Base-by-base conservation (phyloP, 768 basidiomycete genomes). In the Russula virescens region DNA sequence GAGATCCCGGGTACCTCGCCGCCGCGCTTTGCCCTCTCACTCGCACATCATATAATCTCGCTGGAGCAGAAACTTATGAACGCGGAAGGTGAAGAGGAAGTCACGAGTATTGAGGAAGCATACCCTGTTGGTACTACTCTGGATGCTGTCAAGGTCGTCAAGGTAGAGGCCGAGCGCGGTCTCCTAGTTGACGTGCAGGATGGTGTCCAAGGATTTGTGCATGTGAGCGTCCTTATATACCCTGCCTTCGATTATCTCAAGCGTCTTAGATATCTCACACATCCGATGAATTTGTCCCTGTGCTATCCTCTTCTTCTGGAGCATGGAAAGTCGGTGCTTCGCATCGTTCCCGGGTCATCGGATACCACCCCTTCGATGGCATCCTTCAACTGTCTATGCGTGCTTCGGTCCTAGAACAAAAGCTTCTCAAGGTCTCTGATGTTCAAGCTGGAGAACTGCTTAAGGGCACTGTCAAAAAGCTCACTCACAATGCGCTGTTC, bases 321-420 rank as follows among this genome's bases (percentile, higher is more conserved):
- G 81, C 87, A 23, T 98, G 89, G 89, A 90, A 85, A 73, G 70
- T 83, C 56, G 89, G 86, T 16, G 86, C 92, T 8, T 73, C 85
- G 1, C 96, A 98, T 70, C 79, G 82, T 55, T 94, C 91, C 2
- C 87, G 97, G 51, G 91, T 98, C 3, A 87, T 88, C 13, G 94
- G 94, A 1, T 86, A 88, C 72, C 88, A 91, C 66, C 78, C 81
- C 0, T 81, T 98, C 51, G 97, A 99, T 69, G 94, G 94, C 5
- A 76, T 94, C 54, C 75, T 98, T 26, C 91, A 94, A 67, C 79
- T 98, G n/a, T 90, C 91, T 28, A 74, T 98, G 68, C 90, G 91
- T 64, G 79, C 84, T 9, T 91, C 90, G 2, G 76, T 97, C 35
- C 76, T 99, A 18, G 85, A 89, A 64, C 90, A 94, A 75, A 86